Percentiles rank a stretch among this genome's conserved stretches.
phyloP scores from a whole-genome alignment of 345 rosid genomes.

The Abelmoschus esculentus region DNA sequence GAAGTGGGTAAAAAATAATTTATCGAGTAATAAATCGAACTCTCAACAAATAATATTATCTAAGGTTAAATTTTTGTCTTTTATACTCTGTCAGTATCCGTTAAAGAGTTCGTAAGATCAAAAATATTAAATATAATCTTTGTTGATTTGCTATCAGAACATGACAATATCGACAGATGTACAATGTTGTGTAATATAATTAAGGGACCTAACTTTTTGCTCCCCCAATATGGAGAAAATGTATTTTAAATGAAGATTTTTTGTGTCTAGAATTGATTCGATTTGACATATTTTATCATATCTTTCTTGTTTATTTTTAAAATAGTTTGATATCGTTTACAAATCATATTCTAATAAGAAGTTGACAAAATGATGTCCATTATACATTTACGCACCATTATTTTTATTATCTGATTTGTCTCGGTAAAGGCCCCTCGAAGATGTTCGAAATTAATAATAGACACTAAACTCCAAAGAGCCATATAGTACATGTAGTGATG shows the following conservation, averaged over 20 bases:
- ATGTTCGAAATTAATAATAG: neutral
- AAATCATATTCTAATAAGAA: neutral
- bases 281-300: no score
- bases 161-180: slow-evolving; percentile 27
- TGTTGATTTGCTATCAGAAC: slow-evolving; percentile 18
- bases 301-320: neutral
- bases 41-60: no score
- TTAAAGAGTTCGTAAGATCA: no score
- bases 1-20: no score
- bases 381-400: neutral
- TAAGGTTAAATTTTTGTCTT: no score
- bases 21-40: no score
- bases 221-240: no score
- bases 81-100: no score
- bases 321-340: neutral
- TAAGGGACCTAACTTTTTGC: slow-evolving; percentile 2
- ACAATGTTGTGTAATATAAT: slow-evolving; percentile 16
- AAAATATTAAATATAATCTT: no score
- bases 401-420: neutral
- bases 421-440: slow-evolving; percentile 15
- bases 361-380: neutral
- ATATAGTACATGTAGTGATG: no score
- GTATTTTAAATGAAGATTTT: no score
- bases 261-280: no score
- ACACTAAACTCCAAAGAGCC: neutral